Evolutionary conservation across 2,329 filamentous ascomycete genomes (phyloP), one percentile per base, ranked within the genome.

Genomic region (Raffaelea deltoideospora): DNA sequence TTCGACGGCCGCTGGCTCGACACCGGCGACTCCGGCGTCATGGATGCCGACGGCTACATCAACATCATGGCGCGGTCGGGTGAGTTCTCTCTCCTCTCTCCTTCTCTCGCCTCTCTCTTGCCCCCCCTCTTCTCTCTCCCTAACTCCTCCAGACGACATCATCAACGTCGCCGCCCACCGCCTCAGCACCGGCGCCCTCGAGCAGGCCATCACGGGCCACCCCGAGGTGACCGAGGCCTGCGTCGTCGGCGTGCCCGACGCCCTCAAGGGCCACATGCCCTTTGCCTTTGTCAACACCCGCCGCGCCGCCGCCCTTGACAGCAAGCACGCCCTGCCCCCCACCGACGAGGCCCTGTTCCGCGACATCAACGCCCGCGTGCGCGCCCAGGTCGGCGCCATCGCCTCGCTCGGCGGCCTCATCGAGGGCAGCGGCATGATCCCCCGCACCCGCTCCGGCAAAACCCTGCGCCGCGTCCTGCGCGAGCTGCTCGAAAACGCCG

Each of bases 161-260:
- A 86, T 95, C 51, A 95, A 95, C 51, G 87, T 94, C n/a, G 87
- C 86, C 29, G 86, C 87, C 5, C 87, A 95, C 60, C 73, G 87
- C 13, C 77, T 95, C 42, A 88, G 81, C 44, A 94, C 86, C 2
- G 83, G 85, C 34, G 72, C 79, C 24, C 90, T 95, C 53, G 87
- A 95, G 58, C 85, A 95, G 63, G 87, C 83, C 37, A 81, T 95
- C 42, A 79, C 85, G 11, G 77, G 77, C 1, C 85, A 94, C 51
- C 76, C 81, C 0, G 62, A 65, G 3, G 75, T 95, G 36, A 80
- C 79, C 22, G 87, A 95, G 63, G 81, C 79, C 37, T 86, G 83
- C 47, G 82, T 95, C 2, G 76, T 96, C 21, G 79, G 81, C 30
- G 79, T 94, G 39, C 86, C 87, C 0, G 87, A 95, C 50, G 57